Percentiles rank a stretch among this genome's conserved stretches.
Conservation (phyloP, 495 filamentous ascomycete species). For the Penicillium bialowiezense region DNA sequence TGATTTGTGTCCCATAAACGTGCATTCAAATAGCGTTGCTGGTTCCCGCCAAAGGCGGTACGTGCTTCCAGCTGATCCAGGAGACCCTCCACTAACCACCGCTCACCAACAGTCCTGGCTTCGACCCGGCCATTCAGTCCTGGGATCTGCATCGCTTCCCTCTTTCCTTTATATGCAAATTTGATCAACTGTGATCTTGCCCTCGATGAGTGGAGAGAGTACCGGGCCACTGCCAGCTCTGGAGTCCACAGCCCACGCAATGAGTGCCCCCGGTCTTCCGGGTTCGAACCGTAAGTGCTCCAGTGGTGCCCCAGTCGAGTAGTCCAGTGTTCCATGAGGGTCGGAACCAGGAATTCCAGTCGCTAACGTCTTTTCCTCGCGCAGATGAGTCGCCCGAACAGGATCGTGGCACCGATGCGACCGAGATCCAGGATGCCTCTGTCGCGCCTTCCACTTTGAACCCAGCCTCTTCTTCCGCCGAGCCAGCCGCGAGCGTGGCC, state of each 20-base stretch:
- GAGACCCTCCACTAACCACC: conserved; percentile 30
- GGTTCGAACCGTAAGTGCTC: conserved; percentile 21
- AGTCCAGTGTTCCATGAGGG: not conserved
- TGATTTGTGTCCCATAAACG: conserved; percentile 6
- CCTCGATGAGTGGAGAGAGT: conserved; percentile 40
- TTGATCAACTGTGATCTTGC: conserved; percentile 14
- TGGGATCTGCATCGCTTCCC: conserved; percentile 3
- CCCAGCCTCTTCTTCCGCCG: conserved; percentile 18
- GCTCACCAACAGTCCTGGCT: conserved; percentile 13
- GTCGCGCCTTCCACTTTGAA: conserved; percentile 24
- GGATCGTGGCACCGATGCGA: conserved; percentile 23
- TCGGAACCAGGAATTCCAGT: not conserved
- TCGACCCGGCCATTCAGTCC: conserved; percentile 1
- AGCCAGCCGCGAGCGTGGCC: conserved; percentile 9
- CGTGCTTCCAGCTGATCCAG: conserved; percentile 34
- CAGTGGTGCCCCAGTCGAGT: too few species aligned
- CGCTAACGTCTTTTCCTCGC: conserved; percentile 13
- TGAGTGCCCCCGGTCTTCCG: conserved; percentile 30
- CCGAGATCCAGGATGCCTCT: conserved; percentile 25
- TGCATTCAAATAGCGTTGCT: conserved; percentile 11
- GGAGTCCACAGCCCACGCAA: conserved; percentile 33
- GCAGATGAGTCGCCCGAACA: conserved; percentile 32
- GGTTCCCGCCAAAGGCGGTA: conserved; percentile 24
- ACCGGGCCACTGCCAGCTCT: conserved; percentile 35
- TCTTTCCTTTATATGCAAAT: conserved; percentile 7